Evolutionary conservation across 352 stramenopile species (phyloP).

Genomic region (Phytophthora pini): DNA sequence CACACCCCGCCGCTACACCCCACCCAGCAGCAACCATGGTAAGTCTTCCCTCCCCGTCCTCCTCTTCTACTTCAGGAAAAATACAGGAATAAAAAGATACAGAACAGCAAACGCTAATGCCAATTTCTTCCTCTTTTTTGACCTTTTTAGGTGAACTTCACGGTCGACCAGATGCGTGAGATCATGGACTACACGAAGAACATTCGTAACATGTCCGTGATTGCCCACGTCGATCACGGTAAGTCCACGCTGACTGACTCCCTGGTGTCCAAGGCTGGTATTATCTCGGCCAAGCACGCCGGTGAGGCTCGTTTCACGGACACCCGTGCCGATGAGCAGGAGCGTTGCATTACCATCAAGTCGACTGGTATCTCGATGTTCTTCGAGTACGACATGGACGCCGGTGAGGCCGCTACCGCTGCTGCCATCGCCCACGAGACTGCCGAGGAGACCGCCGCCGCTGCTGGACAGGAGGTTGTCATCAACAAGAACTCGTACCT

Average conservation of each 20-base stretch:
- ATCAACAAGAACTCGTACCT: constrained; percentile 99
- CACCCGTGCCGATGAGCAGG: constrained; percentile 99
- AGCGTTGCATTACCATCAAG: constrained; percentile 99
- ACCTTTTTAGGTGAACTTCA: constrained; percentile 98
- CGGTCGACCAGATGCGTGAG: constrained; percentile 99
- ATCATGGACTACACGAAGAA: constrained; percentile 99
- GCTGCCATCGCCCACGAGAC: constrained; percentile 67
- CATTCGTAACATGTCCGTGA: constrained; percentile 99
- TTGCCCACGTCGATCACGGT: constrained; percentile 99
- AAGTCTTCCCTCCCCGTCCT: constrained; percentile 2
- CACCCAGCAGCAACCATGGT: constrained; percentile 61
- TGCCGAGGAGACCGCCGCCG: constrained; percentile 36
- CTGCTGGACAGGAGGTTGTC: constrained; percentile 61
- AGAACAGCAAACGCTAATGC: constrained; percentile 8
- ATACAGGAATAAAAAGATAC: constrained; percentile 1
- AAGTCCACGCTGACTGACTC: constrained; percentile 99
- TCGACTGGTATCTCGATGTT: constrained; percentile 99
- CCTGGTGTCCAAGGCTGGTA: constrained; percentile 99
- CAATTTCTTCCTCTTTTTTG: neutral
- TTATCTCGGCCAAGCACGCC: constrained; percentile 98
- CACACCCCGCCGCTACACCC: constrained; percentile 27
- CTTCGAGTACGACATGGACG: constrained; percentile 99
- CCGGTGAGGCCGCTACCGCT: constrained; percentile 84
- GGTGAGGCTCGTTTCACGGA: constrained; percentile 99
- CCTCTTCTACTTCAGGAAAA: neutral